phyloP scores from a whole-genome alignment of 2,329 filamentous ascomycete species.

The Dothideomycetidae sp. region DNA sequence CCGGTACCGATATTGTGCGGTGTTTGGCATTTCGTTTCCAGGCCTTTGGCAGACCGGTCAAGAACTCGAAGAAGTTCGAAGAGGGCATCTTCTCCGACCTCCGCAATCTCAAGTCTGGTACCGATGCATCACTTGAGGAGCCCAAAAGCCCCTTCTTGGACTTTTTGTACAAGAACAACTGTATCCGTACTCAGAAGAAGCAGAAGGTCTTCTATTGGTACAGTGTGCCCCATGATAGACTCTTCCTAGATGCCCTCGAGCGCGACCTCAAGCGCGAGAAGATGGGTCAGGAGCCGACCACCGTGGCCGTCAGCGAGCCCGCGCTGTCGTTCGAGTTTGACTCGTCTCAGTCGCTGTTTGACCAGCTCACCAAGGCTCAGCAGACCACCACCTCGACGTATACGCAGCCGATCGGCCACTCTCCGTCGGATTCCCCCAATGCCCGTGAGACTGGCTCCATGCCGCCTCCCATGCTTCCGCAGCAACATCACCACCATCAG shows the following conservation, averaged over 20 bases:
- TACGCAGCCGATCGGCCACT: conserved; percentile 39
- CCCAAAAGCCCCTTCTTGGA: conserved; percentile 97
- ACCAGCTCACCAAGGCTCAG: conserved; percentile 98
- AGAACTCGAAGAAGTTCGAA: conserved; percentile 99
- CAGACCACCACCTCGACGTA: conserved; percentile 98
- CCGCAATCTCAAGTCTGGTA: conserved; percentile 94
- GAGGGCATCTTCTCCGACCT: conserved; percentile 98
- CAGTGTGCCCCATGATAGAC: conserved; percentile 90
- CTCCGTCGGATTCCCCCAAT: conserved; percentile 74
- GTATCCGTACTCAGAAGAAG: conserved; percentile 99
- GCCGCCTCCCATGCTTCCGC: conserved; percentile 79
- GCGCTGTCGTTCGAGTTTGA: conserved; percentile 98
- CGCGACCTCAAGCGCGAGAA: conserved; percentile 97
- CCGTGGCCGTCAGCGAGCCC: conserved; percentile 89
- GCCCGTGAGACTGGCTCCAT: conserved; percentile 86
- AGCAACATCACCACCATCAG: conserved; percentile 28
- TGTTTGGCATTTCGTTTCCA: conserved; percentile 97
- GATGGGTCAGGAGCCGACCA: conserved; percentile 97
- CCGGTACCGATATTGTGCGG: conserved; percentile 95
- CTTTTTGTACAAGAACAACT: conserved; percentile 99
- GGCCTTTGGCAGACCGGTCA: conserved; percentile 93
- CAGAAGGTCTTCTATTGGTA: conserved; percentile 99
- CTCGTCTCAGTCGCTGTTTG: conserved; percentile 95
- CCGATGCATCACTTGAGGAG: conserved; percentile 94
- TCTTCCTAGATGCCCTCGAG: conserved; percentile 95